Evolutionary conservation across 331 rosid species (phyloP).

Genomic region (Cucumis variabilis): DNA sequence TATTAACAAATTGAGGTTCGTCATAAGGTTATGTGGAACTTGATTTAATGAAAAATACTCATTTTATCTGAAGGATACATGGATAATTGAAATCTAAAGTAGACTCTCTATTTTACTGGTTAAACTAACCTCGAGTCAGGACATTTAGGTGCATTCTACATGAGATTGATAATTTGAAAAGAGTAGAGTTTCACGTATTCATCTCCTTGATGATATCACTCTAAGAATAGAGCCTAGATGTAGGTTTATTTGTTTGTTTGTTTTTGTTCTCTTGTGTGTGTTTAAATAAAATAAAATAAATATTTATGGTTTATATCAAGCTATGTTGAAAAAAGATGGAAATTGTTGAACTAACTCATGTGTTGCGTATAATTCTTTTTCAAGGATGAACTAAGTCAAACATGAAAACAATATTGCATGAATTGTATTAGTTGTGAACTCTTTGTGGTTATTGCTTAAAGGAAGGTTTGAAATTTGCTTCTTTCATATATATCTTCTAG

Average conservation of each 20-base stretch:
- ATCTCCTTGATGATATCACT: background rate
- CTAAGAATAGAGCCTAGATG: background rate
- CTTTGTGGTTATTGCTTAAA: too few species aligned
- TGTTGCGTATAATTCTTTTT: background rate
- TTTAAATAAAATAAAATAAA: too few species aligned
- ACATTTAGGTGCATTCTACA: background rate
- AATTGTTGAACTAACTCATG: too few species aligned
- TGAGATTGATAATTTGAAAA: conserved; percentile 1
- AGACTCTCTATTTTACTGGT: background rate
- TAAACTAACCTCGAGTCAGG: background rate
- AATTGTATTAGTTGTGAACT: too few species aligned
- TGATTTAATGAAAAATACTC: background rate
- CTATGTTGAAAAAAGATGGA: too few species aligned
- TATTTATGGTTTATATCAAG: too few species aligned
- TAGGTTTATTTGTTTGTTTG: background rate
- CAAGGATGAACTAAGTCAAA: background rate
- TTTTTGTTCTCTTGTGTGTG: background rate
- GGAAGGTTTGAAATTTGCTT: too few species aligned
- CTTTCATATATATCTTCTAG: too few species aligned
- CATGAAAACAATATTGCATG: too few species aligned
- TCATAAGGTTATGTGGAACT: background rate
- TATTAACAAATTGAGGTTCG: background rate
- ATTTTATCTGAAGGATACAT: background rate
- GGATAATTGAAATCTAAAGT: background rate
- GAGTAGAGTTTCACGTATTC: background rate